Base-by-base conservation (phyloP, 2,329 filamentous ascomycete genomes). In the Colletotrichum spinosum region DNA sequence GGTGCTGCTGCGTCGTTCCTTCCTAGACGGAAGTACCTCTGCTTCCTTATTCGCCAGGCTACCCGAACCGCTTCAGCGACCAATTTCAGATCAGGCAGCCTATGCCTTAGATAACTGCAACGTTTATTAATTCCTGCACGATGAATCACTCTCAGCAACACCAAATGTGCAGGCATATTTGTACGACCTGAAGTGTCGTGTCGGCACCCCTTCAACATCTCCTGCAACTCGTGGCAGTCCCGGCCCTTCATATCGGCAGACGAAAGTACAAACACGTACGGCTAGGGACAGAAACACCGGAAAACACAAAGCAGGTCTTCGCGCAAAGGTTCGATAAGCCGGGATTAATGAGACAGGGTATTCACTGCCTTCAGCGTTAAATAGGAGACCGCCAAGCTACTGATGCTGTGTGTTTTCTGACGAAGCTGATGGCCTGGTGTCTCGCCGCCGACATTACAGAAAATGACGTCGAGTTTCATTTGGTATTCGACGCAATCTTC, bases 361-460 rank as follows among this genome's bases (percentile, higher is more conserved):
- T 4, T 25, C 65, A 75, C 69, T 25, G 74, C 70, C 51, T 75
- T 71, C 3, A 71, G 69, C 9, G 74, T 65, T 51, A 73, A 51
- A 62, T 72, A 75, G 1, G 72, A 75, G 2, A 72, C 70, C 2
- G 71, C 71, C 71, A 76, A 73, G 42, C 75, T 73, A 67, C 74
- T 76, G 70, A 76, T 75, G 10, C 70, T 73, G 66, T 75, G 74
- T 0, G 73, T 76, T 67, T 75, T 76, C 59, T 74, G 73, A 6
- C 74, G 70, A 33, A 75, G 71, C 85, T 85, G 45, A 25, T 51
- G 51, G 88, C 70, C 73, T 3, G 75, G 62, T 2, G 72, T 74
- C 55, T 76, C 74, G n/a, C 73, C 73, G 17, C 72, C 72, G 10
- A 77, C 68, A 9, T 69, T 71, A 64, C 73, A 77, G 3, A 70